These are phyloP conservation scores for Crassisporium funariophilum DNA, from an alignment of 768 basidiomycete genomes.

Conservation along the genomic window DNA sequence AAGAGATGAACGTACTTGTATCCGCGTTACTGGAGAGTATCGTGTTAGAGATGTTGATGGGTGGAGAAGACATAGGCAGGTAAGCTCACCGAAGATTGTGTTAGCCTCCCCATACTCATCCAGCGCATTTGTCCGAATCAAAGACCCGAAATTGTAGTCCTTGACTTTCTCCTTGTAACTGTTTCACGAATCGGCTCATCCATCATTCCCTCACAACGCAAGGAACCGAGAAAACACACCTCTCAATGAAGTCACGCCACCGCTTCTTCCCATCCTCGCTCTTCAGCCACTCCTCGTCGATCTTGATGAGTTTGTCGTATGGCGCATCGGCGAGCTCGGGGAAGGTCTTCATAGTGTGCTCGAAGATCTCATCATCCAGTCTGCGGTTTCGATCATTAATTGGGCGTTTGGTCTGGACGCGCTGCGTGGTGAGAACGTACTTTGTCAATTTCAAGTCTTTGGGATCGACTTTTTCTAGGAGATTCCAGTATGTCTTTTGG, in stretches of 20 bases:
- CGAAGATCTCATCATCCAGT: constrained; percentile 89
- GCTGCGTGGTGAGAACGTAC: constrained; percentile 42
- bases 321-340: constrained; percentile 68
- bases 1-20: constrained; percentile 55
- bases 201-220: not conserved
- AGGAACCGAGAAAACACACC: constrained; percentile 39
- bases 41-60: not conserved
- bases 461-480: constrained; percentile 81
- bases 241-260: constrained; percentile 87
- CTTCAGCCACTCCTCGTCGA: constrained; percentile 96
- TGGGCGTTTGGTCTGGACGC: constrained; percentile 5
- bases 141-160: constrained; percentile 96
- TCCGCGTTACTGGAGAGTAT: constrained; percentile 55
- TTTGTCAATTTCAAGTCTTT: constrained; percentile 79
- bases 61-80: not conserved
- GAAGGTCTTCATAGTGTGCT: constrained; percentile 73
- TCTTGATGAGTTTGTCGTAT: constrained; percentile 47
- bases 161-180: constrained; percentile 90
- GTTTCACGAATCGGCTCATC: constrained; percentile 1
- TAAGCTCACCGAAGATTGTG: constrained; percentile 83
- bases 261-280: constrained; percentile 80
- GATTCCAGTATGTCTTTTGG: constrained; percentile 89
- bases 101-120: constrained; percentile 90
- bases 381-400: constrained; percentile 36
- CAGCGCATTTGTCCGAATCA: constrained; percentile 79